Evolutionary conservation across 768 basidiomycete genomes (phyloP).

Genomic region (Plicaturopsis crispa): DNA sequence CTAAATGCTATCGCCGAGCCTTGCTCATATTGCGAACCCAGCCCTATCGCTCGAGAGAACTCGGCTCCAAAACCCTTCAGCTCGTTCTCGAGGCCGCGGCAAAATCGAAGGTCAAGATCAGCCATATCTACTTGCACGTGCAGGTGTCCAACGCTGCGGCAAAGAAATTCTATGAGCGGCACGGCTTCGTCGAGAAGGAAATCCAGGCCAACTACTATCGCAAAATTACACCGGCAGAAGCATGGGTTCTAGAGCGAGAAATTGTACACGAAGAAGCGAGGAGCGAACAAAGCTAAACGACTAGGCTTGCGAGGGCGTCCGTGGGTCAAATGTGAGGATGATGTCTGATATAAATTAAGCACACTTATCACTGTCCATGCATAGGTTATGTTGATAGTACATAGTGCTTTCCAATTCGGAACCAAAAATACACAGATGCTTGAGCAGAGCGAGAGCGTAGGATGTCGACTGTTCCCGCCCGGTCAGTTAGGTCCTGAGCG

Average conservation of each 20-base stretch:
- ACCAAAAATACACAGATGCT: too few relatives aligned
- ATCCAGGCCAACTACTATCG: conserved; percentile 80
- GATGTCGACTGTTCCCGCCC: too few relatives aligned
- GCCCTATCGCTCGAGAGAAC: conserved; percentile 78
- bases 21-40: conserved; percentile 20
- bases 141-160: conserved; percentile 76
- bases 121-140: conserved; percentile 76
- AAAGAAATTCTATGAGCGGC: conserved; percentile 75
- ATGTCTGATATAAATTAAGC: too few relatives aligned
- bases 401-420: too few relatives aligned
- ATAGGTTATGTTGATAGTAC: too few relatives aligned
- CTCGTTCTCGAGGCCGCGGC: conserved; percentile 59
- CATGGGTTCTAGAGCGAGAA: conserved; percentile 79
- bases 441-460: too few relatives aligned
- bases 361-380: too few relatives aligned
- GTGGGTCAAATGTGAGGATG: too few relatives aligned
- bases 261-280: conserved; percentile 20
- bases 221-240: conserved; percentile 77
- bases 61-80: conserved; percentile 70
- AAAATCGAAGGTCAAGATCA: conserved; percentile 48
- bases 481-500: too few relatives aligned
- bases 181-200: conserved; percentile 68
- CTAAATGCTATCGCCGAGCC: background rate
- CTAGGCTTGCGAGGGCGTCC: too few relatives aligned
- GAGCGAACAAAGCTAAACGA: background rate